Conservation (phyloP, 2,329 filamentous ascomycete species). For the Cercospora sojina region DNA sequence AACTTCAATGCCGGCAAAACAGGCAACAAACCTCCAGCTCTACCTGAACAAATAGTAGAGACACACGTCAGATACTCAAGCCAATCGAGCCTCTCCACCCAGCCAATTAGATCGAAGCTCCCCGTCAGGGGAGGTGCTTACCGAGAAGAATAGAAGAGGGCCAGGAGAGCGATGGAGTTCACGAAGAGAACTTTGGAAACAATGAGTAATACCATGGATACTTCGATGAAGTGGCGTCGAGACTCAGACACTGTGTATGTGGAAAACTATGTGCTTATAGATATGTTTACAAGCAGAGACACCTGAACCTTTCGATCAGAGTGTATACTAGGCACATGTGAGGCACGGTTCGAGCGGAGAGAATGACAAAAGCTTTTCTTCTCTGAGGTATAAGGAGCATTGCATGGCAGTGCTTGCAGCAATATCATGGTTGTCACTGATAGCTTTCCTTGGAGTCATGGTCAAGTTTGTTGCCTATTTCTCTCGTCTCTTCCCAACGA, state of each 20-base stretch:
- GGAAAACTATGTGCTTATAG: not conserved
- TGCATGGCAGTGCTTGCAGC: too few species aligned
- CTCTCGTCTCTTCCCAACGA: not conserved
- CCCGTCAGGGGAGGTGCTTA: not conserved
- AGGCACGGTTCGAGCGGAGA: not conserved
- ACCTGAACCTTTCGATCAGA: not conserved
- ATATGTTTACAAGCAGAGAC: not conserved
- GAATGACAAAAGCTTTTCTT: not conserved
- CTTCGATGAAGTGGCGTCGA: not conserved
- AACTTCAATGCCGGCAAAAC: not conserved
- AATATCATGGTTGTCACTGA: not conserved
- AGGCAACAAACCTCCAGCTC: not conserved
- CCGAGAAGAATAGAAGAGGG: not conserved
- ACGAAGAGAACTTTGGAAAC: not conserved
- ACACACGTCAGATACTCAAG: not conserved
- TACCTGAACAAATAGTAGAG: not conserved
- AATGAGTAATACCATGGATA: too few species aligned
- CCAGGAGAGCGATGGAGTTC: not conserved
- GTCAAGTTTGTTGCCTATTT: not conserved
- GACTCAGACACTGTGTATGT: not conserved
- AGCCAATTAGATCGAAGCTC: not conserved
- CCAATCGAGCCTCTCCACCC: not conserved
- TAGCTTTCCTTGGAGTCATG: not conserved
- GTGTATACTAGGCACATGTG: not conserved
- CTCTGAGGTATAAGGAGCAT: too few species aligned